Evolutionary conservation across 257 asterid species (phyloP), one percentile per base, ranked within the genome.

Genomic region (Solanum clarkiae): DNA sequence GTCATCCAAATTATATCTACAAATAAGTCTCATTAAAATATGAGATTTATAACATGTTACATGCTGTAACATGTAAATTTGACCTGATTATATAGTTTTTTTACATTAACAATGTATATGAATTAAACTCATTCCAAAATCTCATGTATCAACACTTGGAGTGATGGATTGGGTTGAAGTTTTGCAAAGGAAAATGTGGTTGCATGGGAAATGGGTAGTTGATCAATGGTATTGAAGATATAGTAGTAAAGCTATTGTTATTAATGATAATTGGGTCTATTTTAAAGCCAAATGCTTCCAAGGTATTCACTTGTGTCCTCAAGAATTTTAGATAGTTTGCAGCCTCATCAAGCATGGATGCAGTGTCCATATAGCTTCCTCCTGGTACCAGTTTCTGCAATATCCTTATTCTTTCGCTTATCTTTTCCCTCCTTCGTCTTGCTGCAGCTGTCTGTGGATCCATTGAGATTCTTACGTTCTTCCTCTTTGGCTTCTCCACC

Each of bases 371-470:
- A 24, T 97, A 95, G 85, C 88, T 94, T 0, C 99, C 99, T 0
- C 99, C 99, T 0, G 99, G 99, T 3, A 97, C 99, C 84, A 97
- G 80, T 54, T 86, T 89, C 87, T 97, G 98, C 91, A 97, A 90
- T 87, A 90, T 94, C 93, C 98, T 93, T 82, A 97, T 94, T 72
- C 93, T 92, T 81, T 97, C 98, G 24, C 99, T 95, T 18, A 97
- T 97, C 11, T 92, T 97, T 88, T 97, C 99, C 69, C 99, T 93
- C 89, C 99, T 89, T 87, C 93, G 97, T 86, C 99, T 74, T 6
- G 99, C 99, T 5, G 99, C 99, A 71, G 92, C 96, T 29, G 99
- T 97, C 81, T 95, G 98, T 9, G 99, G 99, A 26, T 95, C 99
- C 80, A 51, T 91, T 72, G 99, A 97, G 66, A 95, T 92, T 72